Evolutionary conservation across 73 alveolate genomes (phyloP), one percentile per base, ranked within the genome.

Genomic region (Paramecium sexaurelia): DNA sequence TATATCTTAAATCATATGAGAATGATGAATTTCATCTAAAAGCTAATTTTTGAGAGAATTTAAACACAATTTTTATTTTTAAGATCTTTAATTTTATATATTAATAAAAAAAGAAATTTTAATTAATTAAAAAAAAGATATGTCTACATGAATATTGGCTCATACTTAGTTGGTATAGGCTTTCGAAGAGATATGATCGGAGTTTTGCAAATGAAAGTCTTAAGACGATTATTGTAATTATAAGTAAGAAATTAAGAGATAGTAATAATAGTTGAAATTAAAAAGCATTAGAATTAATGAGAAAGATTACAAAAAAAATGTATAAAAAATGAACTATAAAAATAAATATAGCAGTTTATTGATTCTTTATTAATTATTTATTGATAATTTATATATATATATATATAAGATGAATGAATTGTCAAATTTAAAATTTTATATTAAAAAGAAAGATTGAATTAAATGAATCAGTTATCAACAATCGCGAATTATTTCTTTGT

Each of bases 101-200:
- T n/a, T n/a, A n/a, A n/a, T n/a, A n/a, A 47, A 47, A 11, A 47
- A 13, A 0, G 2, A 17, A 51, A n/a, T 51, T 22, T 6, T 78
- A 24, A 40, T 29, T 11, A 78, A 11, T 20, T 29, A 78, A 15
- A 78, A 43, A 19, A 41, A 43, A 22, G 90, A 78, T n/a, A 78
- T 78, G 8, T 78, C 68, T 10, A 78, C 68, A 41, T 78, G 90
- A 75, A 78, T 78, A 24, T 45, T 78, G 32, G 90, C 90, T 24
- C 68, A 78, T 33, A 40, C 90, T 24, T 78, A 78, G 13, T 78
- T 78, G 35, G 51, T 55, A 24, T 39, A 40, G 19, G 90, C 90
- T 3, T 33, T 78, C 6, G 71, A 78, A 22, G 45, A 78, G 0
- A 75, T 75, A 13, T 78, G 90, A 75, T 17, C 39, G 32, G 43